phyloP scores from a whole-genome alignment of 2,329 filamentous ascomycete species.

The Harringtonia aguacate region DNA sequence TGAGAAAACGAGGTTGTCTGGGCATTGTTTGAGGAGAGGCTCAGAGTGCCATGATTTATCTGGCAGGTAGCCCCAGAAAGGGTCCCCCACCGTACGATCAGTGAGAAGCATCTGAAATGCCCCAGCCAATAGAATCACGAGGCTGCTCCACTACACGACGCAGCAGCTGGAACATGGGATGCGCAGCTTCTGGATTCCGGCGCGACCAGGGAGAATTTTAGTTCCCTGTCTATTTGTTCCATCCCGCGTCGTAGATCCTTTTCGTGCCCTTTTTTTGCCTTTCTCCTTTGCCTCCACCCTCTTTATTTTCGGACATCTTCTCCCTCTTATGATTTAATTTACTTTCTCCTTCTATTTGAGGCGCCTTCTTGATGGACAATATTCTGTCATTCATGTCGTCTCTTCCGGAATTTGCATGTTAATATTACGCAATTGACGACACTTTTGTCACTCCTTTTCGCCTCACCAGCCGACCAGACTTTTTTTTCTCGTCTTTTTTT shows the following conservation, averaged over 20 bases:
- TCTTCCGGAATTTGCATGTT: not conserved
- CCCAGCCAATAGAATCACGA: not conserved
- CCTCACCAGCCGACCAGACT: no score
- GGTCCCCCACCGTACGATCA: no score
- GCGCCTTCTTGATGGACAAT: constrained; percentile 1
- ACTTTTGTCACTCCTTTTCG: not conserved
- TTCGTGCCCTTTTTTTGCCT: not conserved
- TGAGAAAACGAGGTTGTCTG: no score
- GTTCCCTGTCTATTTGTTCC: no score
- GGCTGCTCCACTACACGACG: not conserved
- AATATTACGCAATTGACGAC: no score
- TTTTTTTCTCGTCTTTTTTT: not conserved
- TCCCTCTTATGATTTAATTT: not conserved
- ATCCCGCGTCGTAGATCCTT: not conserved
- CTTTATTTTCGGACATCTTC: not conserved
- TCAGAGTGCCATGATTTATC: no score
- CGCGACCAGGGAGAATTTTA: no score
- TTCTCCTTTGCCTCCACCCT: not conserved
- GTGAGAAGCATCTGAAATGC: not conserved
- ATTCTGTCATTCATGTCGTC: constrained; percentile 1
- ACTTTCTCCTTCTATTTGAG: not conserved
- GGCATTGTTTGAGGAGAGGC: no score
- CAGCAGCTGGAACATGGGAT: not conserved
- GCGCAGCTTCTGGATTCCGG: not conserved
- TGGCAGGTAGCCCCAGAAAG: no score